phyloP scores from a whole-genome alignment of 2,329 filamentous ascomycete species.

The Cladophialophora carrionii region DNA sequence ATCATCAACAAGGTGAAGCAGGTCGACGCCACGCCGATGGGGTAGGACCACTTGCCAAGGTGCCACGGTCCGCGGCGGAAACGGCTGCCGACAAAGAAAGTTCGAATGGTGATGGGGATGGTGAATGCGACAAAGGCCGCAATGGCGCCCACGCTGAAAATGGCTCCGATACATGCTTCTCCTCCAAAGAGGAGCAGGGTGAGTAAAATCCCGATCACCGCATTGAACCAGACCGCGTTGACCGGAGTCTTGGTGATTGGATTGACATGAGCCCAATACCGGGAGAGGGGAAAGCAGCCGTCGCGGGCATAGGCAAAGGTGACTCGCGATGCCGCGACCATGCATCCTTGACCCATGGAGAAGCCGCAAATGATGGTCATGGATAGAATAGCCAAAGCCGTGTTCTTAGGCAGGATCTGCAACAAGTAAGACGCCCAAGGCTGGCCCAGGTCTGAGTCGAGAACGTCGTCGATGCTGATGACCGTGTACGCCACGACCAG shows the following conservation, averaged over 20 bases:
- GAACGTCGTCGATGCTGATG: conserved; percentile 61
- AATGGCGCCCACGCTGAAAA: conserved; percentile 72
- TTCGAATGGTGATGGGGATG: conserved; percentile 50
- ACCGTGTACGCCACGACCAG: conserved; percentile 74
- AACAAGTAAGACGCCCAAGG: conserved; percentile 72
- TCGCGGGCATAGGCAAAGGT: conserved; percentile 75
- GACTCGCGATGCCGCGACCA: conserved; percentile 67
- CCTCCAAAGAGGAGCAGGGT: conserved; percentile 69
- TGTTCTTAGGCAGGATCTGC: conserved; percentile 64
- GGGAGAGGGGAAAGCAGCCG: conserved; percentile 67
- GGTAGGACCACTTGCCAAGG: conserved; percentile 62
- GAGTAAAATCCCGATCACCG: conserved; percentile 61
- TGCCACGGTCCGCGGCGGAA: conserved; percentile 72
- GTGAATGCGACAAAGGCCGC: conserved; percentile 63
- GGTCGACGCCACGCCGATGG: conserved; percentile 61
- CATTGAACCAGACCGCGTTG: conserved; percentile 71
- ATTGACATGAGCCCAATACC: conserved; percentile 65
- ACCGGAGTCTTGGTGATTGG: conserved; percentile 65
- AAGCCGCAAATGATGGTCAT: conserved; percentile 71
- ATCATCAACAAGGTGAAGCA: conserved; percentile 68
- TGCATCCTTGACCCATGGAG: conserved; percentile 73
- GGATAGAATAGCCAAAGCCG: conserved; percentile 64
- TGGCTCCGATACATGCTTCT: conserved; percentile 64
- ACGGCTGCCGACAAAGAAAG: conserved; percentile 60
- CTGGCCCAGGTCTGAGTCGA: conserved; percentile 67